Evolutionary conservation across 2,329 filamentous ascomycete genomes (phyloP).

Genomic region (Gremmenia infestans): DNA sequence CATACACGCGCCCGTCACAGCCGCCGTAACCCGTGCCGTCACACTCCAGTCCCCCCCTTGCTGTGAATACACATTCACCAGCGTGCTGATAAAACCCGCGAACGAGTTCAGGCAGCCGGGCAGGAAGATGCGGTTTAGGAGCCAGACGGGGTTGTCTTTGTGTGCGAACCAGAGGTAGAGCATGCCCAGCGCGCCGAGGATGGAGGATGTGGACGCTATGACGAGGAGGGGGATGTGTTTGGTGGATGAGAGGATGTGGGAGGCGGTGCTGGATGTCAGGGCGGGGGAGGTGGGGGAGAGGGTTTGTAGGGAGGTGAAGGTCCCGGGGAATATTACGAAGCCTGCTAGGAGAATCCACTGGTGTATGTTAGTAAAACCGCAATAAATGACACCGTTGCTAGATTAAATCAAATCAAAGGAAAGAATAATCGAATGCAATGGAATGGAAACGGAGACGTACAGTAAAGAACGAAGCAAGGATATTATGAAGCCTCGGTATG

Average conservation of each 20-base stretch:
- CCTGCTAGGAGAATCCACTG: conserved; percentile 25
- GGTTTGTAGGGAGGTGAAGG: conserved; percentile 23
- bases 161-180: conserved; percentile 20
- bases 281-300: background rate
- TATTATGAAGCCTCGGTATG: conserved; percentile 28
- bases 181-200: conserved; percentile 24
- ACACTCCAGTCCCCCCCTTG: conserved; percentile 22
- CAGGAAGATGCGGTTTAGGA: conserved; percentile 26
- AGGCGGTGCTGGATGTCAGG: background rate
- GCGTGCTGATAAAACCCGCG: conserved; percentile 24
- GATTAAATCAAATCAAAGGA: background rate
- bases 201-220: conserved; percentile 19
- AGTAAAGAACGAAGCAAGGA: conserved; percentile 28
- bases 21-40: conserved; percentile 25
- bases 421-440: background rate
- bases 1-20: conserved; percentile 19
- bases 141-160: conserved; percentile 26
- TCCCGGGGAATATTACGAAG: conserved; percentile 28
- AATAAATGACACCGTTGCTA: too few species aligned
- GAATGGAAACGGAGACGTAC: conserved; percentile 5
- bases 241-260: conserved; percentile 13
- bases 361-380: background rate
- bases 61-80: conserved; percentile 26
- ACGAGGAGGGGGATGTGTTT: conserved; percentile 24
- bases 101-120: conserved; percentile 26